Evolutionary conservation across 1,284 basidiomycete species (phyloP), one percentile per base, ranked within the genome.

Genomic region (Cronartium quercuum): DNA sequence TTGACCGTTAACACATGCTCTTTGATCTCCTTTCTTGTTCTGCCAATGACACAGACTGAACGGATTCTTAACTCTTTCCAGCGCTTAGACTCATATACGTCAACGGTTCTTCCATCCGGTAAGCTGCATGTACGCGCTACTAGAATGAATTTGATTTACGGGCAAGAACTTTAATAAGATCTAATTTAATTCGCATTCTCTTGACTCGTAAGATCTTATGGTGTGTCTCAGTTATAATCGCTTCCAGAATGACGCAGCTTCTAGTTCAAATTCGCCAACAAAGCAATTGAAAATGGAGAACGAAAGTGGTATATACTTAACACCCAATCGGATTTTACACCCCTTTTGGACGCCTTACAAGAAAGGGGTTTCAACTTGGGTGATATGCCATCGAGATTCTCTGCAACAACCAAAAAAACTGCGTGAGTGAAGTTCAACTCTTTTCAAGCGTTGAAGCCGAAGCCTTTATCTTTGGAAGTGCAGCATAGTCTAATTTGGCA

Each of bases 241-340:
- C 24, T 70, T 37, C 29, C 37, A 38, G 13, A 29, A 38, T 69
- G 18, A 35, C 21, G 40, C 24, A 21, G n/a, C 15, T 13, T 12
- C 51, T 18, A 51, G 44, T 34, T 24, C 66, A 7, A 21, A 29
- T 44, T n/a, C 24, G 6, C 63, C 15, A 67, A 12, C 66, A 24
- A 24, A 64, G 13, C 10, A 35, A 44, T 7, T 44, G n/a, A 40
- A 57, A 35, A 64, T 24, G 61, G 41, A 37, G 68, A 62, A 34
- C 61, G 44, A 57, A 29, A 29, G 29, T 9, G 68, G 61, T 15
- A 38, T 62, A 1, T 73, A 73, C 42, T 35, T 73, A n/a, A 66
- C 70, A 15, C 70, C 70, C 18, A 66, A 73, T 66, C 24, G 70
- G 34, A 73, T 73, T 40, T 34, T 73, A 18, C 70, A 73, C 42